Conservation (phyloP, 2,329 filamentous ascomycete species). For the Keithomyces neogunnii region DNA sequence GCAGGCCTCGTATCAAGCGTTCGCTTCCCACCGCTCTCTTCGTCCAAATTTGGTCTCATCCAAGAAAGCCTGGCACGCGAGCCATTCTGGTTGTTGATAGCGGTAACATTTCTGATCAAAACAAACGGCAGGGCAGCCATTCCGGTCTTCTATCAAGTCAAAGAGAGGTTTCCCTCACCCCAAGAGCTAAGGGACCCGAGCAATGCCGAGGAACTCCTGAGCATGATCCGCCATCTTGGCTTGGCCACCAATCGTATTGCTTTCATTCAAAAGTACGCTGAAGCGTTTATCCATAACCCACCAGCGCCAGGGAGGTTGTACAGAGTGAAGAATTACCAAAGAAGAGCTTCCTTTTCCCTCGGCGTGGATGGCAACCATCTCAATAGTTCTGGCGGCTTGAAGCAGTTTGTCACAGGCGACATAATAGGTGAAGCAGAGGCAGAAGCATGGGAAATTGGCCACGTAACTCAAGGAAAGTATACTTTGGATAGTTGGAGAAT, state of each 20-base stretch:
- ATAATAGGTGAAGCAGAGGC: conserved; percentile 7
- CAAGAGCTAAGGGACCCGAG: conserved; percentile 47
- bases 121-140: conserved; percentile 68
- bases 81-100: conserved; percentile 74
- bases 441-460: conserved; percentile 72
- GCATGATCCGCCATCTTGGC: conserved; percentile 61
- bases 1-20: conserved; percentile 43
- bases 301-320: conserved; percentile 51
- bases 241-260: conserved; percentile 59
- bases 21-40: conserved; percentile 59
- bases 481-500: conserved; percentile 88
- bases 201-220: conserved; percentile 41
- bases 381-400: background rate
- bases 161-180: conserved; percentile 59
- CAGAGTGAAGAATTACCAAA: conserved; percentile 39
- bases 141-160: conserved; percentile 64
- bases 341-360: conserved; percentile 20
- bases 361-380: background rate
- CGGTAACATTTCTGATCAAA: conserved; percentile 76
- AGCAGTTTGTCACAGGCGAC: background rate
- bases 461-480: conserved; percentile 75
- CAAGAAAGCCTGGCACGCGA: conserved; percentile 70
- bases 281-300: conserved; percentile 55
- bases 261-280: conserved; percentile 62
- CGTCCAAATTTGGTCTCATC: conserved; percentile 64